Evolutionary conservation across 371 early-diverging fungal species (phyloP), one percentile per base, ranked within the genome.

Genomic region (Mucor saturninus): DNA sequence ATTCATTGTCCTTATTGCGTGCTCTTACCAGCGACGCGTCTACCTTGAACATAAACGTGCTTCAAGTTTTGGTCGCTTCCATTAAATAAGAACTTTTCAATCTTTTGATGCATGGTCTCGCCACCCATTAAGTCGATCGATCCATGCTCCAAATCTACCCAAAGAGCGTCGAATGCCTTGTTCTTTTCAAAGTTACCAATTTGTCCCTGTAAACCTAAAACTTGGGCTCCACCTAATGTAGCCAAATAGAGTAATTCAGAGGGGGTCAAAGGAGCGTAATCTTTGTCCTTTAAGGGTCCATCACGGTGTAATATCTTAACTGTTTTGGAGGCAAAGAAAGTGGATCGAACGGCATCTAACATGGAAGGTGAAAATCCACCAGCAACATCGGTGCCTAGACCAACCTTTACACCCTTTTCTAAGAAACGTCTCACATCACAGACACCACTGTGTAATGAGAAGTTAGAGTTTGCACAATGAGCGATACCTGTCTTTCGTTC

Each of bases 391-490:
- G 95, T 96, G 32, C 98, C 98, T 54, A 97, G 76, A 5, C 95
- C 94, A n/a, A 95, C 91, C 65, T 89, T 88, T 57, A 93, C 72
- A 4, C 88, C 92, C 39, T 77, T 74, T 37, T 80, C 65, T 15
- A 95, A 57, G 61, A 94, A 77, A 50, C 85, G 80, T 28, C 94
- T 83, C 39, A 96, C 92, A 65, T 95, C 86, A 50, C 89, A 89
- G 5, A 93, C 73, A 15, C 98, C 98, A 38, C 91, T 90, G 62
- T 85, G 81, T 43, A 97, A 74, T 10, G 88, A 83, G 65, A 96
- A 94, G 80, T 97, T 97, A 53, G 92, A 91, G 62, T 85, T 92
- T 26, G 98, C 92, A 65, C 98, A 97, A 74, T 97, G 98, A 4
- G 94, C 83, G 42, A 97, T 73, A 42, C 93, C 94, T 0, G 89